Percentiles rank a stretch among this genome's conserved stretches.
These are phyloP conservation scores for Torulaspora franciscae DNA, from an alignment of 805 yeast species.

Conservation along the genomic window DNA sequence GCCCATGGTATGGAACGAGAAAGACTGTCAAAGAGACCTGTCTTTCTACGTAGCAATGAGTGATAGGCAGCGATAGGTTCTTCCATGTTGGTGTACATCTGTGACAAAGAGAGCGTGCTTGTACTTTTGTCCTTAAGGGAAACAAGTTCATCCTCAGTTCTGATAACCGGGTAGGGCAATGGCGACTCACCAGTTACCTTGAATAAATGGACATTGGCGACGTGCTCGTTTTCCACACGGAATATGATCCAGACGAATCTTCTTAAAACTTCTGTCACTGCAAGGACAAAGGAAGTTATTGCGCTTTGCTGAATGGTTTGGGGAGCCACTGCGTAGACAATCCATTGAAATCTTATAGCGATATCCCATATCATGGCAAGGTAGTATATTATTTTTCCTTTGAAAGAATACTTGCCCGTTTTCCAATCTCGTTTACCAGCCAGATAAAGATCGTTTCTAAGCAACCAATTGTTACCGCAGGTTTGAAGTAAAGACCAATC, in stretches of 20 bases:
- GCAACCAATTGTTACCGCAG: slow-evolving; percentile 48
- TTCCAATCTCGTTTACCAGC: slow-evolving; percentile 40
- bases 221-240: slow-evolving; percentile 95
- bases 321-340: slow-evolving; percentile 77
- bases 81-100: slow-evolving; percentile 9
- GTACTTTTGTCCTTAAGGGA: slow-evolving; percentile 2
- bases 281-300: slow-evolving; percentile 74
- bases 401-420: slow-evolving; percentile 29
- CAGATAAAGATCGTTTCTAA: slow-evolving; percentile 70
- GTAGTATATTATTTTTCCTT: slow-evolving; percentile 53
- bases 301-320: slow-evolving; percentile 82
- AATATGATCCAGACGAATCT: slow-evolving; percentile 86
- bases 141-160: slow-evolving; percentile 13
- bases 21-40: slow-evolving; percentile 25
- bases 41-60: slow-evolving; percentile 23
- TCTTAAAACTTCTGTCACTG: slow-evolving; percentile 74
- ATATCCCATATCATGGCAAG: slow-evolving; percentile 69
- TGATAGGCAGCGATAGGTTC: slow-evolving; percentile 26
- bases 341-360: slow-evolving; percentile 82
- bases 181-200: slow-evolving; percentile 86
- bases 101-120: slow-evolving; percentile 9
- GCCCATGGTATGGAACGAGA: slow-evolving; percentile 60
- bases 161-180: slow-evolving; percentile 58
- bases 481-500: slow-evolving; percentile 89
- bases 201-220: slow-evolving; percentile 77